Evolutionary conservation across 768 basidiomycete species (phyloP).

Genomic region (Tricholoma sp.): DNA sequence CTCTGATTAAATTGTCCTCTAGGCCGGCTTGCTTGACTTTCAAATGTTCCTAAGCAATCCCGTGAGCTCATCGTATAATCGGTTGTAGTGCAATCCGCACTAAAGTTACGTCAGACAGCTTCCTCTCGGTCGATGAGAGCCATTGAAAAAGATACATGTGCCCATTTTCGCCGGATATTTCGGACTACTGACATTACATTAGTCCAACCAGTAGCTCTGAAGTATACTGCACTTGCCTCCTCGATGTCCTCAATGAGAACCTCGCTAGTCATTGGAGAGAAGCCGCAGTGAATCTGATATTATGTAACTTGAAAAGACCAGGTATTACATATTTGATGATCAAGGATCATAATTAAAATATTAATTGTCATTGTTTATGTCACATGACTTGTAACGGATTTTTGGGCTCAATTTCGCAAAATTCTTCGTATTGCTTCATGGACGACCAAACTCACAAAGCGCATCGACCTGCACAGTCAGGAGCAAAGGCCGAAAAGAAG

Average conservation of each 20-base stretch:
- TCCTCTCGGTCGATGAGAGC: slow-evolving; percentile 64
- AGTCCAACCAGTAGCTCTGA: not conserved
- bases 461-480: slow-evolving; percentile 71
- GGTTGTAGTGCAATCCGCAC: slow-evolving; percentile 37
- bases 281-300: too few species aligned
- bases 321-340: too few species aligned
- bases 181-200: slow-evolving; percentile 39
- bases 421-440: slow-evolving; percentile 36
- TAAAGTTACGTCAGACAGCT: slow-evolving; percentile 39
- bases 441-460: slow-evolving; percentile 78
- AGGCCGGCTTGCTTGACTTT: slow-evolving; percentile 59
- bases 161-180: slow-evolving; percentile 67
- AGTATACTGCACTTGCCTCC: slow-evolving; percentile 16
- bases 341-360: too few species aligned
- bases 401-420: too few species aligned
- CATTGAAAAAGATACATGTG: slow-evolving; percentile 85
- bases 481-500: slow-evolving; percentile 74
- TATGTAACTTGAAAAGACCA: too few species aligned
- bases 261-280: slow-evolving; percentile 5
- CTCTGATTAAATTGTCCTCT: slow-evolving; percentile 60
- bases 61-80: slow-evolving; percentile 5
- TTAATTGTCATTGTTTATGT: too few species aligned
- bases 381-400: not conserved
- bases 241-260: slow-evolving; percentile 22
- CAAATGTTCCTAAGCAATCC: slow-evolving; percentile 49